phyloP scores from a whole-genome alignment of 192 early-diverging fungal genomes.

The Entomortierella beljakovae region DNA sequence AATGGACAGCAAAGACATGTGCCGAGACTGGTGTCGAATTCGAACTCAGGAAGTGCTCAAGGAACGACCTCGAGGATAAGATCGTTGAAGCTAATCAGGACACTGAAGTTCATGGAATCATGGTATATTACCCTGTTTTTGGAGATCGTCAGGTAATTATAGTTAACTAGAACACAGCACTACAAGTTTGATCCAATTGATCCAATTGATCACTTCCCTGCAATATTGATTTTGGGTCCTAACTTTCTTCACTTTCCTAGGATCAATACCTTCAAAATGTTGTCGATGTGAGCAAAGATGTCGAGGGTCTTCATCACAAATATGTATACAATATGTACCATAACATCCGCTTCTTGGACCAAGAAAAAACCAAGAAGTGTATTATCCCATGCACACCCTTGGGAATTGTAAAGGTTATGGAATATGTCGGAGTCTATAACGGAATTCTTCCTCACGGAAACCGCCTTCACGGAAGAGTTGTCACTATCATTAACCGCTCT shows the following conservation, averaged over 20 bases:
- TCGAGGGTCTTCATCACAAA: conserved; percentile 95
- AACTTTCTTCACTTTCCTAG: conserved; percentile 35
- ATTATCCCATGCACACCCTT: conserved; percentile 99
- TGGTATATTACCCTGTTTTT: conserved; percentile 99
- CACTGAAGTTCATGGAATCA: conserved; percentile 87
- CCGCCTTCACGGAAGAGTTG: conserved; percentile 92
- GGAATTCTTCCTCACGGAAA: conserved; percentile 89
- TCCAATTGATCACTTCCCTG: not conserved
- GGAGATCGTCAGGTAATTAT: conserved; percentile 82
- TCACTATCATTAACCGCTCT: conserved; percentile 95
- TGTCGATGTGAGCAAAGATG: conserved; percentile 91
- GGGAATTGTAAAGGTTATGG: conserved; percentile 95
- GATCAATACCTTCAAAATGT: conserved; percentile 95
- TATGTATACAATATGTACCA: conserved; percentile 98
- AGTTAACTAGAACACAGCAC: not conserved
- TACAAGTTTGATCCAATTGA: too few species aligned
- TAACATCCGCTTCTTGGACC: conserved; percentile 93
- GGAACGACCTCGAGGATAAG: conserved; percentile 86
- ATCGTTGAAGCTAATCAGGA: conserved; percentile 94
- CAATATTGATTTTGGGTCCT: conserved; percentile 2
- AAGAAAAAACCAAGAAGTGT: conserved; percentile 86
- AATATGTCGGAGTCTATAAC: conserved; percentile 96
- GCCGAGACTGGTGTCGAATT: conserved; percentile 90
- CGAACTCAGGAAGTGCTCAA: conserved; percentile 85
- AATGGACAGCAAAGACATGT: conserved; percentile 96